phyloP scores from a whole-genome alignment of 2,329 filamentous ascomycete genomes.

The Hymenoscyphus albidus region DNA sequence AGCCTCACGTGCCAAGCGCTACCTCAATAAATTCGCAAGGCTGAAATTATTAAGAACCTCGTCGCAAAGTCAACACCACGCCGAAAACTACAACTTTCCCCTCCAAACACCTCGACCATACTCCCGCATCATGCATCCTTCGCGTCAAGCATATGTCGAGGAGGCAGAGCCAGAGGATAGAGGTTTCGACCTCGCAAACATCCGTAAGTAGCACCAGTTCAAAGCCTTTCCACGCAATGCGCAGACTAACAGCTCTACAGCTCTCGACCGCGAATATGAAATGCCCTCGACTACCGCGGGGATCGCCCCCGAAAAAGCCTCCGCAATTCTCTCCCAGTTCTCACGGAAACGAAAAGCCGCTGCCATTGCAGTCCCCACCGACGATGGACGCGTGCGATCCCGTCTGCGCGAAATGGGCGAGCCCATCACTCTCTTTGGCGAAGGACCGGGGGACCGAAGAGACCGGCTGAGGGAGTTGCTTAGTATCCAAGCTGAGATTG shows the following conservation, averaged over 20 bases:
- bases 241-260: constrained; percentile 35
- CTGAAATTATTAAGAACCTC: constrained; percentile 2
- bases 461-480: constrained; percentile 82
- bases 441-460: constrained; percentile 79
- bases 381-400: constrained; percentile 80
- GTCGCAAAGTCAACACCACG: neutral
- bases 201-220: constrained; percentile 49
- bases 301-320: constrained; percentile 34
- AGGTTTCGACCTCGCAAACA: constrained; percentile 57
- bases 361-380: constrained; percentile 86
- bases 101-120: neutral
- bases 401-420: constrained; percentile 84
- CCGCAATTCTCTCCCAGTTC: constrained; percentile 58
- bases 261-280: constrained; percentile 75
- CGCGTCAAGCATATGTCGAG: constrained; percentile 91
- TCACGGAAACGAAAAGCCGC: constrained; percentile 86
- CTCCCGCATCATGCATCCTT: constrained; percentile 64
- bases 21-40: constrained; percentile 6
- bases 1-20: constrained; percentile 8
- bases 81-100: neutral
- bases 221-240: constrained; percentile 25
- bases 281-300: constrained; percentile 33
- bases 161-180: constrained; percentile 59
- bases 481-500: constrained; percentile 65
- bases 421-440: constrained; percentile 90